Evolutionary conservation across 2,329 filamentous ascomycete species (phyloP), one percentile per base, ranked within the genome.

Genomic region (Rutstroemia sp.): DNA sequence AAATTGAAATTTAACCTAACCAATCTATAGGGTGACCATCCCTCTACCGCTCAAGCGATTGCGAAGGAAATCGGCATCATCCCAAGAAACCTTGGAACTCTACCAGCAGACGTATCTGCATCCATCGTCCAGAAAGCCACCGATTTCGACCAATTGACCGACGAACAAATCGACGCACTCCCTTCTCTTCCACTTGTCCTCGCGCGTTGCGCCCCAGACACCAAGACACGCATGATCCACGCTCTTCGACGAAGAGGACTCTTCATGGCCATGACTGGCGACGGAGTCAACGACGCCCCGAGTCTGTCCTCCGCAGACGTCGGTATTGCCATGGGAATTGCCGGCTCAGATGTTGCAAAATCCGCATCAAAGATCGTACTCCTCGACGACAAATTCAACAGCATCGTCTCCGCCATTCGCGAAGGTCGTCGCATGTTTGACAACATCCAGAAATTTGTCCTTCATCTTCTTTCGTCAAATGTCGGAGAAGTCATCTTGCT

Each of bases 181-280:
- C 76, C 67, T 30, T 77, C 72, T 8, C 91, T 90, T 62, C 76
- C 82, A 25, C 85, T 91, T 39, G 84, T 91, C 12, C 90, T 91
- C 67, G 84, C 87, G 0, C 77, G 86, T 12, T 91, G 87, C 0
- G 90, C 87, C 0, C 87, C 87, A 0, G 87, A 91, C 65, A 87
- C 91, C 67, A 92, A 92, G 68, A 78, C 91, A 6, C 82, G 86
- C 36, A 91, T 91, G 59, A 87, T 92, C n/a, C 80, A 81, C 30
- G 86, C 88, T 67, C 84, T 90, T 59, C 87, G 89, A 66, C 71
- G 76, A 0, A 75, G 80, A 8, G 75, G 79, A 5, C 74, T 81
- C 44, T 78, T 81, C 34, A 79, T 83, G 77, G 78, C 76, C 39
- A 80, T 81, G 78, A 81, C 77, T 54, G 78, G 78, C 60, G 78